Percentiles rank a stretch among this genome's conserved stretches.
Conservation (phyloP, 805 yeast genomes). For the Phaffomyces antillensis region DNA sequence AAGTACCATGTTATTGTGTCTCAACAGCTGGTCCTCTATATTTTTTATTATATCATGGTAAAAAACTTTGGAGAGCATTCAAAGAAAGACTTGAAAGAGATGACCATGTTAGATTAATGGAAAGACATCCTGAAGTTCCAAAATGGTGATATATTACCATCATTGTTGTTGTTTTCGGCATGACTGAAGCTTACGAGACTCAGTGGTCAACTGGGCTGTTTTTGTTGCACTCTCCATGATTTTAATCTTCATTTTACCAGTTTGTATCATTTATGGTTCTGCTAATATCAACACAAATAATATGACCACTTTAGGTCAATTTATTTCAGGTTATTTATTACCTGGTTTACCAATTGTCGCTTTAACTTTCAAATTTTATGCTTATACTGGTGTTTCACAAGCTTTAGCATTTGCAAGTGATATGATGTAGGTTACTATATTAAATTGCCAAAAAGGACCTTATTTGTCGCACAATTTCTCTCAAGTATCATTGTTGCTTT, state of each 20-base stretch:
- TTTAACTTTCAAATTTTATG: conserved; percentile 44
- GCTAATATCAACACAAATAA: conserved; percentile 40
- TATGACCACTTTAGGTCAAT: conserved; percentile 46
- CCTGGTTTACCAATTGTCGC: conserved; percentile 45
- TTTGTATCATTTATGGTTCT: conserved; percentile 39
- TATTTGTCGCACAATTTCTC: conserved; percentile 46
- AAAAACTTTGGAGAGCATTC: too few relatives aligned
- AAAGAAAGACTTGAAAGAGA: conserved; percentile 24
- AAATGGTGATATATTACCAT: conserved; percentile 37
- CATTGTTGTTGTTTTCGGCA: conserved; percentile 31
- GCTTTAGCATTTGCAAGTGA: conserved; percentile 56
- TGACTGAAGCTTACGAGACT: conserved; percentile 34
- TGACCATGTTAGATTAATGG: conserved; percentile 47
- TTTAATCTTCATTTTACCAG: conserved; percentile 43
- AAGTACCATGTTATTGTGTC: too few relatives aligned
- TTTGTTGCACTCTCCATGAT: conserved; percentile 46
- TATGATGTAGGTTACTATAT: too few relatives aligned
- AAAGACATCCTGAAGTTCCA: conserved; percentile 54
- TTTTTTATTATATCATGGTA: too few relatives aligned
- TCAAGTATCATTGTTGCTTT: conserved; percentile 31
- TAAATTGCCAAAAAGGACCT: conserved; percentile 28
- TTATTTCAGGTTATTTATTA: conserved; percentile 48
- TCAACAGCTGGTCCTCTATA: too few relatives aligned
- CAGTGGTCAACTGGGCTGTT: conserved; percentile 55
- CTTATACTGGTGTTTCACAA: conserved; percentile 56